These are phyloP conservation scores for Solanum verrucosum DNA, from an alignment of 257 asterid species.

Conservation along the genomic window DNA sequence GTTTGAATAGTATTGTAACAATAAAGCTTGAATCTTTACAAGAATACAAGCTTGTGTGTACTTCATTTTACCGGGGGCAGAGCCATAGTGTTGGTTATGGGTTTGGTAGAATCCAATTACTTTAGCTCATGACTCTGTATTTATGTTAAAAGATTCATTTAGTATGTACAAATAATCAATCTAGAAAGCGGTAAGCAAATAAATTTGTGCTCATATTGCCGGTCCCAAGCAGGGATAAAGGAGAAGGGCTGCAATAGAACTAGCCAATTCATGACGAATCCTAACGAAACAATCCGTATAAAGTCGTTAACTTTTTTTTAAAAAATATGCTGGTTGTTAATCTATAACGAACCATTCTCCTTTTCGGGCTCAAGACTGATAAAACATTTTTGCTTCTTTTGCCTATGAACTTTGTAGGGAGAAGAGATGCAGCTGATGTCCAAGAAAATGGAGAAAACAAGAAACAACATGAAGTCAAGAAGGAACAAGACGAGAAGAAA, in stretches of 20 bases:
- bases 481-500: neutral
- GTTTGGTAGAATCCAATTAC: no score
- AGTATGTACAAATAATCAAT: no score
- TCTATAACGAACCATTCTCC: neutral
- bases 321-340: neutral
- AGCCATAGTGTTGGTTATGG: no score
- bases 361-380: neutral
- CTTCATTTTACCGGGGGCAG: no score
- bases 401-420: neutral
- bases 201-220: neutral
- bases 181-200: no score
- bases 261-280: neutral
- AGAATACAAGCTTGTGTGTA: no score
- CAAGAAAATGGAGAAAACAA: neutral
- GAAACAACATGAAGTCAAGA: neutral
- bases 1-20: no score
- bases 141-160: no score
- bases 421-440: neutral
- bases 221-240: neutral
- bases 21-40: no score
- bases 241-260: neutral
- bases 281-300: neutral
- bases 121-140: no score
- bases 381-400: neutral
- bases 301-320: neutral